These are phyloP conservation scores for Hamamelis virginiana DNA, from an alignment of 164 flowering plant genomes.

Conservation along the genomic window DNA sequence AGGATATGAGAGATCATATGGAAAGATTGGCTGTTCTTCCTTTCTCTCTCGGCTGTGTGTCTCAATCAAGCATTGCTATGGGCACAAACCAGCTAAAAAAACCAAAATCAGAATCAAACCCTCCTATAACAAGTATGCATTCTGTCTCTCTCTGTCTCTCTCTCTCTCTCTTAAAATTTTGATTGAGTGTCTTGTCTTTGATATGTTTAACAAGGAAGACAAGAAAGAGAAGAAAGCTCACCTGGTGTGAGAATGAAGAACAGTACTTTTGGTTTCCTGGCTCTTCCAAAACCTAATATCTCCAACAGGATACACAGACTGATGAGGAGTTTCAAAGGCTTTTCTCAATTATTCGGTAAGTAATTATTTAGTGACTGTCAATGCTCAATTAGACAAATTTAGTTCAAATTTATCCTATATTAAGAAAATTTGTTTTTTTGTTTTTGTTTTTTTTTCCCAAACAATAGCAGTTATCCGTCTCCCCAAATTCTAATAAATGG, in stretches of 20 bases:
- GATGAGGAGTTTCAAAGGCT: conserved; percentile 24
- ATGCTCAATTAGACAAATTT: no score
- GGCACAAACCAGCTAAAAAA: conserved; percentile 24
- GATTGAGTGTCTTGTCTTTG: background rate
- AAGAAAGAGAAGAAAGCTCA: conserved; percentile 16
- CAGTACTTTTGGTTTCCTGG: conserved; percentile 3
- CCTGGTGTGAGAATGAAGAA: conserved; percentile 11
- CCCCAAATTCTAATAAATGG: no score
- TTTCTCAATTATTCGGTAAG: conserved; percentile 35
- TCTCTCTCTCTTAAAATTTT: background rate
- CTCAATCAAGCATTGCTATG: conserved; percentile 47
- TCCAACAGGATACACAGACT: conserved; percentile 23
- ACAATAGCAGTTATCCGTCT: no score
- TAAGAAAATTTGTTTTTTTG: no score
- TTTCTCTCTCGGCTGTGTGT: conserved; percentile 58
- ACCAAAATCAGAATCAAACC: conserved; percentile 26
- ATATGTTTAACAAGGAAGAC: conserved; percentile 5
- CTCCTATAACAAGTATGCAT: conserved; percentile 17
- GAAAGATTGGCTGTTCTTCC: conserved; percentile 58
- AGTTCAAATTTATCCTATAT: no score
- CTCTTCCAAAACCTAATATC: conserved; percentile 20
- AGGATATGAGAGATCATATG: conserved; percentile 43
- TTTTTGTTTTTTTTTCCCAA: no score
- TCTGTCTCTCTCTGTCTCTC: background rate
- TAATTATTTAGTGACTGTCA: background rate